These are phyloP conservation scores for Fistulinella prunicolor DNA, from an alignment of 768 basidiomycete species.

Conservation along the genomic window DNA sequence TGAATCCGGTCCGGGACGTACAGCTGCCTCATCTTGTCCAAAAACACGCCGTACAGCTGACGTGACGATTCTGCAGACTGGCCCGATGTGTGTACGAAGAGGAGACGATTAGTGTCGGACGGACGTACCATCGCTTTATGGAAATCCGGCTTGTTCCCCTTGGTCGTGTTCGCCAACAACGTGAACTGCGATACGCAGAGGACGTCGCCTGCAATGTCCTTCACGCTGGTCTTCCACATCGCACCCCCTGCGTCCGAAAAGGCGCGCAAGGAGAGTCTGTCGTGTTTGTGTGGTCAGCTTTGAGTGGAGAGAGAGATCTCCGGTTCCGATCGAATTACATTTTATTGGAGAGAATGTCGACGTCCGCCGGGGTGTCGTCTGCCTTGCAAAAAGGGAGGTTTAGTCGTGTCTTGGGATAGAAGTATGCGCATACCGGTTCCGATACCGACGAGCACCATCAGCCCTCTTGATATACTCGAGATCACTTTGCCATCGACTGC, in stretches of 20 bases:
- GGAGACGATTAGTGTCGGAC: not conserved
- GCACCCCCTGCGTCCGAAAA: constrained; percentile 61
- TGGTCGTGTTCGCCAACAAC: constrained; percentile 79
- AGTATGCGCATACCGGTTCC: constrained; percentile 56
- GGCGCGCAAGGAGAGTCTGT: constrained; percentile 67
- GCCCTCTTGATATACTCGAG: constrained; percentile 77
- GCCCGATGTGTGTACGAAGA: not conserved
- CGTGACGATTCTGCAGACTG: constrained; percentile 69
- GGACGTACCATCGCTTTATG: constrained; percentile 83
- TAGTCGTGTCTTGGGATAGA: constrained; percentile 3
- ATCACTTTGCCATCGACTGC: constrained; percentile 78
- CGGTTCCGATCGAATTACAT: constrained; percentile 48
- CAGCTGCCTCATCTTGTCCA: constrained; percentile 59
- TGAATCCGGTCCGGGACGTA: constrained; percentile 78
- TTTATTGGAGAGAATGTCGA: constrained; percentile 73
- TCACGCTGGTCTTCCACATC: constrained; percentile 88
- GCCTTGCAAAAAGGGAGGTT: constrained; percentile 26
- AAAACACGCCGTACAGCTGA: constrained; percentile 67
- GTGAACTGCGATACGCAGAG: constrained; percentile 97
- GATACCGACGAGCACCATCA: constrained; percentile 91
- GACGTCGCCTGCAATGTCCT: constrained; percentile 86
- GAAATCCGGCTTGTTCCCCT: constrained; percentile 91
- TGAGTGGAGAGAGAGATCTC: not conserved
- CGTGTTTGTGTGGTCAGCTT: constrained; percentile 9
- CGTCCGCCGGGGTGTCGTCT: constrained; percentile 83